A percentile compares a stretch with the other conserved stretches of the same genome.
phyloP scores from a whole-genome alignment of 805 yeast species.

The Hagleromyces aurorensis region DNA sequence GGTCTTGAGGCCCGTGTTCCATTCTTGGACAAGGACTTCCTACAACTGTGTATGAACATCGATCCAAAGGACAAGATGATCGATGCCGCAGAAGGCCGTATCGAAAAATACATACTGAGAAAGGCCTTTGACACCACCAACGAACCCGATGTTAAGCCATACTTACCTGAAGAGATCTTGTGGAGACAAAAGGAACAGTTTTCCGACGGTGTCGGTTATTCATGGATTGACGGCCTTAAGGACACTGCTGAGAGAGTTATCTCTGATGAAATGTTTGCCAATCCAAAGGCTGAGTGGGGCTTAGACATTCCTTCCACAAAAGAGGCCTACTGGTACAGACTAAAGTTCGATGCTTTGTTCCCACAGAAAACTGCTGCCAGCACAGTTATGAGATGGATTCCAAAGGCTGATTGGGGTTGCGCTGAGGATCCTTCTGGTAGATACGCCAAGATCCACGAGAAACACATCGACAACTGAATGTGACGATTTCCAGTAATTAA shows the following conservation, averaged over 20 bases:
- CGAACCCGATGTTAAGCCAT: constrained; percentile 70
- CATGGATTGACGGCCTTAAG: constrained; percentile 97
- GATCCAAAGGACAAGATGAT: constrained; percentile 90
- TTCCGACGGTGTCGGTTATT: constrained; percentile 98
- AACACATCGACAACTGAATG: constrained; percentile 40
- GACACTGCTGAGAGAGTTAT: constrained; percentile 86
- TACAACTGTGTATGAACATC: constrained; percentile 89
- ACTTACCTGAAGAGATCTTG: constrained; percentile 91
- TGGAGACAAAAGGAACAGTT: constrained; percentile 99
- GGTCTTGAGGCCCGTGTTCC: constrained; percentile 99
- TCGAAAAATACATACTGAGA: constrained; percentile 93
- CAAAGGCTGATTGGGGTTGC: constrained; percentile 99
- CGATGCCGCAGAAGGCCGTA: constrained; percentile 57
- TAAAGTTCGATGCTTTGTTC: constrained; percentile 90
- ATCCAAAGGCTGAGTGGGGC: constrained; percentile 96
- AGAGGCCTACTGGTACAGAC: constrained; percentile 99
- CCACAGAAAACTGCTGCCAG: constrained; percentile 86
- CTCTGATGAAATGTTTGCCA: constrained; percentile 82
- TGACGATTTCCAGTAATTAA: no score
- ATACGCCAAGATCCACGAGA: constrained; percentile 83
- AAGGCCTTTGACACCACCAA: constrained; percentile 94
- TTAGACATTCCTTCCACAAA: constrained; percentile 89
- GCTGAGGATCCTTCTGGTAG: constrained; percentile 98
- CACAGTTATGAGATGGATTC: constrained; percentile 99
- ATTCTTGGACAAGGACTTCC: constrained; percentile 89